Conservation (phyloP, 768 basidiomycete genomes). For the Mycena indigotica region DNA sequence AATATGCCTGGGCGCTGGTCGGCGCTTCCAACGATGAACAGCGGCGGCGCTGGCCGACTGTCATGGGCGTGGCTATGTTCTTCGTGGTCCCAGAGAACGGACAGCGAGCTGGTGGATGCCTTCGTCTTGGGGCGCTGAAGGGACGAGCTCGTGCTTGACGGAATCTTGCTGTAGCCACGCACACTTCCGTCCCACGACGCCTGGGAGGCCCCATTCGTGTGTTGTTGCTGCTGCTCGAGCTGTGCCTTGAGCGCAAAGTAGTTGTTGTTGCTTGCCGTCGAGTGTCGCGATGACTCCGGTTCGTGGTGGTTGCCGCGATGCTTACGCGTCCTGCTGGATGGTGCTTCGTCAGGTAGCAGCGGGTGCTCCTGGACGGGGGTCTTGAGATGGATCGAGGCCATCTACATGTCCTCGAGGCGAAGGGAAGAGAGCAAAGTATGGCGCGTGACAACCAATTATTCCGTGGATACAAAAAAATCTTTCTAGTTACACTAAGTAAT, state of each 20-base stretch:
- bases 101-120: constrained; percentile 38
- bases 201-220: neutral
- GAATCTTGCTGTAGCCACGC: constrained; percentile 52
- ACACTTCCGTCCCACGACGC: constrained; percentile 56
- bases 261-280: constrained; percentile 41
- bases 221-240: neutral
- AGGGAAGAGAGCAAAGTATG: neutral
- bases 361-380: constrained; percentile 75
- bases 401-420: constrained; percentile 13
- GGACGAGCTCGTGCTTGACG: constrained; percentile 14
- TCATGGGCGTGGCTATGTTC: neutral
- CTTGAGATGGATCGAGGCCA: constrained; percentile 42
- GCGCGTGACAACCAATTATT: neutral
- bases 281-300: constrained; percentile 49
- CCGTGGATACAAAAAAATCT: neutral
- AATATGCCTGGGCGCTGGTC: constrained; percentile 11
- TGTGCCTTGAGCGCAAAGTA: neutral
- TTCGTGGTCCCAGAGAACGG: constrained; percentile 44
- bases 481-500: neutral
- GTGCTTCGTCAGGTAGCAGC: constrained; percentile 58
- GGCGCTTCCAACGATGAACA: constrained; percentile 44
- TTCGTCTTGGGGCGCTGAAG: constrained; percentile 18
- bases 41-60: constrained; percentile 27
- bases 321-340: constrained; percentile 47
- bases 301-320: constrained; percentile 42